Conservation (phyloP, 2,329 filamentous ascomycete species). For the Nemania sp. region DNA sequence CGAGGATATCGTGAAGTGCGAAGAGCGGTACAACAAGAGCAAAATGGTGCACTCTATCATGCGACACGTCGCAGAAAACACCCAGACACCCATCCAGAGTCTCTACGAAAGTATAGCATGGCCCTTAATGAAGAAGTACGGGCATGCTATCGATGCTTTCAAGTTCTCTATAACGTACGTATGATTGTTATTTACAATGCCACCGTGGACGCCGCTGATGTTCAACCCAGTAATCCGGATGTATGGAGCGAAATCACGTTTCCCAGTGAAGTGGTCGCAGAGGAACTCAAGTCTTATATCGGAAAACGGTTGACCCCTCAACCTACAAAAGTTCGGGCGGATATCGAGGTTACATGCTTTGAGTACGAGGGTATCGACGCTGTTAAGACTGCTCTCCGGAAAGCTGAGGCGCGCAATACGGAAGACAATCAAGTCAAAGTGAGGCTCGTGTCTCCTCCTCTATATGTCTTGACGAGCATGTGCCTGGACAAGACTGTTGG, state of each 20-base stretch:
- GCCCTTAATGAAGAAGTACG: conserved; percentile 97
- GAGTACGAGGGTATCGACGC: conserved; percentile 98
- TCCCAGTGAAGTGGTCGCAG: conserved; percentile 79
- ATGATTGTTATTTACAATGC: conserved; percentile 7
- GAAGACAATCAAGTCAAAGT: conserved; percentile 95
- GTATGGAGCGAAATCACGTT: conserved; percentile 95
- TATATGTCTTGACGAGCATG: conserved; percentile 95
- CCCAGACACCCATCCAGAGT: conserved; percentile 87
- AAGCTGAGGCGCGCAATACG: conserved; percentile 91
- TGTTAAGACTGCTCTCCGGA: conserved; percentile 89
- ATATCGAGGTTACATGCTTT: conserved; percentile 95
- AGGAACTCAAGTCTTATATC: conserved; percentile 94
- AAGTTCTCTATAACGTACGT: conserved; percentile 96
- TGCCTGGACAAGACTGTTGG: conserved; percentile 91
- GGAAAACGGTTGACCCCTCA: conserved; percentile 95
- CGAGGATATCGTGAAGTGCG: conserved; percentile 97
- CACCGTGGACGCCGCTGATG: not conserved
- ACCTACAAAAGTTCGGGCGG: conserved; percentile 97
- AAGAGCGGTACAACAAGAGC: conserved; percentile 99
- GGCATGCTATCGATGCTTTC: conserved; percentile 96
- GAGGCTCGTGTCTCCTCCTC: conserved; percentile 93
- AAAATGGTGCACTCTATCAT: conserved; percentile 99
- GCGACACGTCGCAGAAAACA: conserved; percentile 98
- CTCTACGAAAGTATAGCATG: conserved; percentile 94
- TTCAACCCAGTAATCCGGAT: conserved; percentile 73